Base-by-base conservation (phyloP, 2,329 filamentous ascomycete species). In the Pseudogymnoascus sp. region DNA sequence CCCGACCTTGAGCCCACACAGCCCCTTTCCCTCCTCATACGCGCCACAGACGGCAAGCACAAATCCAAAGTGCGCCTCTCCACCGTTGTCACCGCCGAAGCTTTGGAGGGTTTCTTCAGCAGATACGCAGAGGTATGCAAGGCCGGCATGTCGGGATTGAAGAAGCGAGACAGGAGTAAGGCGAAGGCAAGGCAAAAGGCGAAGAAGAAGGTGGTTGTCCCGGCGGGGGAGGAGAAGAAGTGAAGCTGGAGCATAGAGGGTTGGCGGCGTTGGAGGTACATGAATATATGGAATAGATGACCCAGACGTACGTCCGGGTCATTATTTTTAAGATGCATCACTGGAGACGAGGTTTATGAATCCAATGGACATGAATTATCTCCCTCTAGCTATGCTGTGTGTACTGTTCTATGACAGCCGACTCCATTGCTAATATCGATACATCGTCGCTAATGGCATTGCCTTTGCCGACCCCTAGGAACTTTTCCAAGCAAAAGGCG, bases 61-160 rank as follows among this genome's bases (percentile, higher is more conserved):
- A 85, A 82, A 69, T 74, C 80, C 62, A 87, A 88, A 67, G 76
- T 90, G 68, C 96, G 92, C 74, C 73, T 97, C 26, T 91, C 90
- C 2, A 97, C 94, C 0, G 75, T 96, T 0, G 92, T 97, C 0
- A 81, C 88, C 62, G 84, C 89, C 0, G 84, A 87, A 63, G 84
- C 88, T 4, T 74, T 97, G 10, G 92, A 95, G 61, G 78, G 74
- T 0, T 99, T 99, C 72, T 99, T 92, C 74, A 78, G 80, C 31
- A 82, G 84, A 60, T 99, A 97, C 77, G 92, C 92, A 21, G 94
- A 97, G 68, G 82, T 92, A 2, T 97, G 92, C 77, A 97, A 96
- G 78, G 79, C 82, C 0, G 91, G 92, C 5, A 97, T 97, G 92
- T 81, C 83, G 59, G 87, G 88, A 6, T 73, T 99, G 76, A 97